These are phyloP conservation scores for Psilocybe mexicana DNA, from an alignment of 1,284 basidiomycete species.

Conservation along the genomic window DNA sequence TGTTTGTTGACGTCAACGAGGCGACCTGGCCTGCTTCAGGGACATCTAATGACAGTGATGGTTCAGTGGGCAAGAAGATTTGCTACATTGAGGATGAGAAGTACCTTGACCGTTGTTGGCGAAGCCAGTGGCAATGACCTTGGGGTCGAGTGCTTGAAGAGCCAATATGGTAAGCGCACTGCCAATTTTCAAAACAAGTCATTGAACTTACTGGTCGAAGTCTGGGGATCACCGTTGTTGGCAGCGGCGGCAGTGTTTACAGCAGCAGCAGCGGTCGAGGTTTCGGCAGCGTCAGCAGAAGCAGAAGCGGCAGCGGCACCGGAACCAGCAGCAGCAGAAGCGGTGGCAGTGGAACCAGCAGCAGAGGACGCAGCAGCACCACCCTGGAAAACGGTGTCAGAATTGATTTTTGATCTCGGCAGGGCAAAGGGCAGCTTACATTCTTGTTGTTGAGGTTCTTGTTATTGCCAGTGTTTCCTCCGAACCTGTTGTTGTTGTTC, in stretches of 20 bases:
- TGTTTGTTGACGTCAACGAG: conserved; percentile 60
- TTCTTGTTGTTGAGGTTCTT: conserved; percentile 17
- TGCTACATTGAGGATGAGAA: not conserved
- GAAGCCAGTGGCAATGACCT: conserved; percentile 47
- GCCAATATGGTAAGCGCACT: not conserved
- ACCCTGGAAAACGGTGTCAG: conserved; percentile 5
- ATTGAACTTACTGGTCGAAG: conserved; percentile 37
- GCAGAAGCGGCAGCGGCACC: conserved; percentile 17
- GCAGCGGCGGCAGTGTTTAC: conserved; percentile 7
- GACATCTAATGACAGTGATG: conserved; percentile 6
- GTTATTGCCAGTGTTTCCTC: conserved; percentile 17
- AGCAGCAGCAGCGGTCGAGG: conserved; percentile 3
- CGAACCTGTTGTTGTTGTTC: conserved; percentile 17
- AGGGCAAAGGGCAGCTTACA: not conserved
- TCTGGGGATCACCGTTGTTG: conserved; percentile 32
- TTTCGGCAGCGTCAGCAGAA: conserved; percentile 4
- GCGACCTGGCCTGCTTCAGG: conserved; percentile 45
- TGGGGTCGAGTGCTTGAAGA: conserved; percentile 39
- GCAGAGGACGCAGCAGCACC: conserved; percentile 16
- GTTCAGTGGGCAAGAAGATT: not conserved
- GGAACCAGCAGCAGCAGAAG: conserved; percentile 7
- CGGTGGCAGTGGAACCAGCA: conserved; percentile 4
- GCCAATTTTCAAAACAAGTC: conserved; percentile 19
- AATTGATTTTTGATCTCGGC: not conserved
- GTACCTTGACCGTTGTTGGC: conserved; percentile 43